Conservation (phyloP, 371 early-diverging fungal species). For the Capniomyces stellatus region DNA sequence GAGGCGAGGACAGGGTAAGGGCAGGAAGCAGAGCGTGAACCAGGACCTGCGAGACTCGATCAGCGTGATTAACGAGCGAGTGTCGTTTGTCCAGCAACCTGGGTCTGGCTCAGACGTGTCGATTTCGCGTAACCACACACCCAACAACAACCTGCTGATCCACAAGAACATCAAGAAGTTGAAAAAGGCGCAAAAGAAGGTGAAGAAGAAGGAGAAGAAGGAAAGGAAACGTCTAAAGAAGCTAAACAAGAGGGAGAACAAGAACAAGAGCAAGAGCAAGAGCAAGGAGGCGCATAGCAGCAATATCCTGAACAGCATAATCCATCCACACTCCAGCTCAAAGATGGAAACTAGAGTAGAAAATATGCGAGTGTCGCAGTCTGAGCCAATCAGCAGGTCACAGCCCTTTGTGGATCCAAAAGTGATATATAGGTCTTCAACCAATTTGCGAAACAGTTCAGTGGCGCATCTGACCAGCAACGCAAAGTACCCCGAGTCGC, state of each 20-base stretch:
- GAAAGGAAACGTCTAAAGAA: too few species aligned
- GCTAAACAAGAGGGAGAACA: too few species aligned
- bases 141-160: neutral
- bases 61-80: neutral
- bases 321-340: neutral
- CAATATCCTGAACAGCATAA: too few species aligned
- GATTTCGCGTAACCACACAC: too few species aligned
- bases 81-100: too few species aligned
- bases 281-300: too few species aligned
- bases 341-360: neutral
- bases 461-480: too few species aligned
- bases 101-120: neutral
- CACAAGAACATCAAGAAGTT: neutral
- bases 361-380: neutral
- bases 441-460: too few species aligned
- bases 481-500: too few species aligned
- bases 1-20: neutral
- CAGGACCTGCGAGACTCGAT: neutral
- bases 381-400: neutral
- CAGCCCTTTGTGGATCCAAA: neutral
- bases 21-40: neutral
- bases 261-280: too few species aligned
- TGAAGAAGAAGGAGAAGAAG: too few species aligned
- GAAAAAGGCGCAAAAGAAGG: neutral
- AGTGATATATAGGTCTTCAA: neutral